A percentile compares a stretch with the other conserved stretches of the same genome.
These are phyloP conservation scores for Aspergillus sp. DNA, from an alignment of 2,329 filamentous ascomycete species.

Conservation along the genomic window DNA sequence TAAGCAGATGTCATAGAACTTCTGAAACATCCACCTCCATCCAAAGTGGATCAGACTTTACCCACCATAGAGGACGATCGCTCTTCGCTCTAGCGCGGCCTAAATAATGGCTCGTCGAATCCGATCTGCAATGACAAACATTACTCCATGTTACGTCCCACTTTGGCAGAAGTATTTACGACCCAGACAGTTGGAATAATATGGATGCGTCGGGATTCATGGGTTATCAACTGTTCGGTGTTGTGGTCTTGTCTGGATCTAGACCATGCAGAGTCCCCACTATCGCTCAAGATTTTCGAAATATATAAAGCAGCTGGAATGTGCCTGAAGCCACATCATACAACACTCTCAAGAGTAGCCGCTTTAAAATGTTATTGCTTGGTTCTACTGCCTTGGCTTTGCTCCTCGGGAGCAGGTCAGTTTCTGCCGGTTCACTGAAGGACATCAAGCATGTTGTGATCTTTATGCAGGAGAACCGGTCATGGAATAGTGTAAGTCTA, in stretches of 20 bases:
- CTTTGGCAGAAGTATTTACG: not conserved
- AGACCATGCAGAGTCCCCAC: not conserved
- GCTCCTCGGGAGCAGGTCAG: slow-evolving; percentile 22
- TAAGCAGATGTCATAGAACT: not conserved
- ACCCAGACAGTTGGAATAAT: not conserved
- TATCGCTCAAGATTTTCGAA: not conserved
- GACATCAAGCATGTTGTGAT: slow-evolving; percentile 61
- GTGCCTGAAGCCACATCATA: no score
- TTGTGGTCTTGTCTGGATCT: not conserved
- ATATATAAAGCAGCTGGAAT: not conserved
- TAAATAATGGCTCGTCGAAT: slow-evolving; percentile 12
- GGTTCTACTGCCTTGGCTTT: slow-evolving; percentile 17
- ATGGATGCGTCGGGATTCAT: not conserved
- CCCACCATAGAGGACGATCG: not conserved
- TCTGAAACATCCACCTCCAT: not conserved
- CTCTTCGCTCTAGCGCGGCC: not conserved
- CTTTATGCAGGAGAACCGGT: slow-evolving; percentile 58
- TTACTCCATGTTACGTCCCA: not conserved
- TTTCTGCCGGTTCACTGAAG: slow-evolving; percentile 44
- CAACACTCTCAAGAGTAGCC: not conserved
- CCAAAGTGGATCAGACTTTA: not conserved
- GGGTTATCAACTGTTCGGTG: not conserved
- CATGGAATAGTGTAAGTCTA: slow-evolving; percentile 39
- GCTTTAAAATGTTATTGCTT: not conserved
- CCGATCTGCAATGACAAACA: slow-evolving; percentile 3